These are phyloP conservation scores for Neurospora tetrasperma DNA, from an alignment of 495 filamentous ascomycete species.

Conservation along the genomic window DNA sequence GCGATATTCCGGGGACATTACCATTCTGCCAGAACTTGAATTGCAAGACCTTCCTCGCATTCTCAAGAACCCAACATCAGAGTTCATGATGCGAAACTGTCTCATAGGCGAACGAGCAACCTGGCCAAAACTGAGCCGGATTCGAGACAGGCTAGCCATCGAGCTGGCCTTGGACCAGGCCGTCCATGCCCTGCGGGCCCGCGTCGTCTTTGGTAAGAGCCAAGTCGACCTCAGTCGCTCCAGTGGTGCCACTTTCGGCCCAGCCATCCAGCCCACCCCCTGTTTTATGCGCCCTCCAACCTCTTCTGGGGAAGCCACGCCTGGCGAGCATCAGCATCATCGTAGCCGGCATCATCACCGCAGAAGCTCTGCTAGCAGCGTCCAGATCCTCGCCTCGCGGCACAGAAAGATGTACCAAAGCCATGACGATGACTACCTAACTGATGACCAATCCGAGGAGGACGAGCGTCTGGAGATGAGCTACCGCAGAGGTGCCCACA, in stretches of 20 bases:
- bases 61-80: slow-evolving; percentile 73
- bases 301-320: slow-evolving; percentile 7
- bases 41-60: slow-evolving; percentile 66
- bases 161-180: slow-evolving; percentile 79
- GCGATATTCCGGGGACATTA: slow-evolving; percentile 92
- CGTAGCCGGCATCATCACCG: slow-evolving; percentile 7
- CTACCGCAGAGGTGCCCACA: slow-evolving; percentile 7
- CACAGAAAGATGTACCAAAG: slow-evolving; percentile 12
- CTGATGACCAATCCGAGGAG: slow-evolving; percentile 31
- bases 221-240: slow-evolving; percentile 51
- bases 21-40: slow-evolving; percentile 73
- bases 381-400: slow-evolving; percentile 18
- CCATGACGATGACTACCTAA: slow-evolving; percentile 12
- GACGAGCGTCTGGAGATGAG: slow-evolving; percentile 34
- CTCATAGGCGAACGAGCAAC: slow-evolving; percentile 74
- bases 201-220: slow-evolving; percentile 70
- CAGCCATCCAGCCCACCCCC: neutral
- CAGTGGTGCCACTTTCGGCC: neutral
- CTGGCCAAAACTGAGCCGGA: slow-evolving; percentile 77
- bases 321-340: slow-evolving; percentile 1
- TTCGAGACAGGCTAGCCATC: slow-evolving; percentile 74
- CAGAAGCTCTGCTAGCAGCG: slow-evolving; percentile 17
- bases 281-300: slow-evolving; percentile 1
- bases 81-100: slow-evolving; percentile 77
- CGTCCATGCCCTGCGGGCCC: slow-evolving; percentile 62